Conservation (phyloP, 805 yeast genomes). For the Wickerhamomyces sydowiorum region DNA sequence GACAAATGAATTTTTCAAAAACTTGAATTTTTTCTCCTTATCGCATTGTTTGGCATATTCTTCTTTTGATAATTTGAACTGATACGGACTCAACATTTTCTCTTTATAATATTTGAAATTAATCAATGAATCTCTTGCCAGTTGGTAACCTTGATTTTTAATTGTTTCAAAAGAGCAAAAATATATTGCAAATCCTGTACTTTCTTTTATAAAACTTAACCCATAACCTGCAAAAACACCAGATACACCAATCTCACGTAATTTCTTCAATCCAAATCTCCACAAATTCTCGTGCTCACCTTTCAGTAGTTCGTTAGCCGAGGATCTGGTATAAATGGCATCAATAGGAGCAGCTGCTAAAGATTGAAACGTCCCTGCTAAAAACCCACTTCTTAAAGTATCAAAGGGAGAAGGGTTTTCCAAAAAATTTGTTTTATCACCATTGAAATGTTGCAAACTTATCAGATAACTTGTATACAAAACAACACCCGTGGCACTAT, state of each 20-base stretch:
- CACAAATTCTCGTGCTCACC: slow-evolving; percentile 70
- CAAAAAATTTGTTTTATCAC: slow-evolving; percentile 13
- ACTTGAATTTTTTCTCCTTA: slow-evolving; percentile 27
- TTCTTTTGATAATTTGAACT: slow-evolving; percentile 15
- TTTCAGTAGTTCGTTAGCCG: slow-evolving; percentile 64
- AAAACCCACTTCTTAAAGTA: slow-evolving; percentile 69
- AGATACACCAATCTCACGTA: slow-evolving; percentile 65
- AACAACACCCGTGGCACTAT: slow-evolving; percentile 83
- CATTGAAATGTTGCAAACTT: slow-evolving; percentile 35
- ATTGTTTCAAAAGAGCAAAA: slow-evolving; percentile 76
- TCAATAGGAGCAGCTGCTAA: slow-evolving; percentile 91
- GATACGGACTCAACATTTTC: slow-evolving; percentile 21
- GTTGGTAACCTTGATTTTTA: slow-evolving; percentile 58
- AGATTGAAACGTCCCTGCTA: slow-evolving; percentile 88
- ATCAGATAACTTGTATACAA: slow-evolving; percentile 78
- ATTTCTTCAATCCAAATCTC: slow-evolving; percentile 65
- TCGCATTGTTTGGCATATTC: slow-evolving; percentile 20
- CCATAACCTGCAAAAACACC: slow-evolving; percentile 91
- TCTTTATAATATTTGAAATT: slow-evolving; percentile 37
- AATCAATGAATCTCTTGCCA: slow-evolving; percentile 39
- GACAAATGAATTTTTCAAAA: slow-evolving; percentile 63
- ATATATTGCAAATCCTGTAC: slow-evolving; percentile 77
- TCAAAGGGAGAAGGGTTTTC: slow-evolving; percentile 35
- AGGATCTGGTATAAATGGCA: slow-evolving; percentile 80
- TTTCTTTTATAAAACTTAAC: slow-evolving; percentile 73